Evolutionary conservation across 2,329 filamentous ascomycete genomes (phyloP).

Genomic region (Teratosphaeria zuluensis): DNA sequence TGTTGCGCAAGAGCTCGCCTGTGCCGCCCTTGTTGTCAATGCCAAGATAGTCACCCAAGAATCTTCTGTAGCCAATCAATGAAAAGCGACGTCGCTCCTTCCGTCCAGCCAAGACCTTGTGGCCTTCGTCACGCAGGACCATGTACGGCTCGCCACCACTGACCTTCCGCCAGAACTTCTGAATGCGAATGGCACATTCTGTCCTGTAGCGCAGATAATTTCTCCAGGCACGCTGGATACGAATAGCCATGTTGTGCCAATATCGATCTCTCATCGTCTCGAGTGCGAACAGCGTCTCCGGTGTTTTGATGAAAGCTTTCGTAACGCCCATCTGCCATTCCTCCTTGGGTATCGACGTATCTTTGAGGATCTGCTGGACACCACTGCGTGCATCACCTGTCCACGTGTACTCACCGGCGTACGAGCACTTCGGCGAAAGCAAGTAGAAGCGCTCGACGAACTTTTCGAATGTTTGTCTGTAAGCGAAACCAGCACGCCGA

Average conservation of each 20-base stretch:
- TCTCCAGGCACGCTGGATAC: constrained; percentile 94
- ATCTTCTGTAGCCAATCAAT: constrained; percentile 80
- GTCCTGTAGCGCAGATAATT: constrained; percentile 88
- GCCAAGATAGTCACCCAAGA: constrained; percentile 90
- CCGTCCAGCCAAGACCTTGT: constrained; percentile 67
- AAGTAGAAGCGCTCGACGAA: constrained; percentile 97
- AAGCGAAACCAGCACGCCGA: constrained; percentile 89
- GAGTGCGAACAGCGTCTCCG: constrained; percentile 89
- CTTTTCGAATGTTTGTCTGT: constrained; percentile 93
- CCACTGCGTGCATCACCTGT: constrained; percentile 78
- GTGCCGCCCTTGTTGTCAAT: constrained; percentile 71
- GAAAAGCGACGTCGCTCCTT: constrained; percentile 91
- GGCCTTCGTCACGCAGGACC: constrained; percentile 78
- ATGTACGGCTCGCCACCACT: constrained; percentile 83
- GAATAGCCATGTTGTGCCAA: constrained; percentile 99
- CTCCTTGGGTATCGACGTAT: constrained; percentile 88
- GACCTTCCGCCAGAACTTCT: constrained; percentile 91
- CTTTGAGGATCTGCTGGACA: constrained; percentile 85
- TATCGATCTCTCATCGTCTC: constrained; percentile 97
- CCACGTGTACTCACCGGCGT: constrained; percentile 97
- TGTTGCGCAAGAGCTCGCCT: constrained; percentile 68
- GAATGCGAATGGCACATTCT: constrained; percentile 88
- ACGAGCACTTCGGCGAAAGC: constrained; percentile 85
- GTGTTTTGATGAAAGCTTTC: constrained; percentile 97
- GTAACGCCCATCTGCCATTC: constrained; percentile 96